Evolutionary conservation across 2,329 filamentous ascomycete species (phyloP).

Genomic region (Aureobasidium subglaciale): DNA sequence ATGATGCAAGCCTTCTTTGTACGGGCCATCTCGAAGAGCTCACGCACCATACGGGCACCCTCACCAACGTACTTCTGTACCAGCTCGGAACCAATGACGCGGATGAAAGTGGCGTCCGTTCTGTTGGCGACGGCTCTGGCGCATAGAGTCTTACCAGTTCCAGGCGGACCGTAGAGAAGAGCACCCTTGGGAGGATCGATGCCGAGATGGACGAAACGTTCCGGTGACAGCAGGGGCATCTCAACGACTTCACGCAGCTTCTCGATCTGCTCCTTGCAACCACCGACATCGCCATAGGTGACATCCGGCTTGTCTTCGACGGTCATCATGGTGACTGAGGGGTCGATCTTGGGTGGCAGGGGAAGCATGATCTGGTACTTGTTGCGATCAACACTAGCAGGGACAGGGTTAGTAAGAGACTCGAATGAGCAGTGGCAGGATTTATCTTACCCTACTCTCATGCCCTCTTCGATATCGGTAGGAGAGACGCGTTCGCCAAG

Average conservation of each 20-base stretch:
- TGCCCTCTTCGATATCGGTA: conserved; percentile 98
- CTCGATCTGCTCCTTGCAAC: conserved; percentile 99
- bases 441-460: conserved; percentile 74
- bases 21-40: conserved; percentile 98
- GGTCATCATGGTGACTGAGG: conserved; percentile 99
- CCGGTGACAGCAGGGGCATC: conserved; percentile 92
- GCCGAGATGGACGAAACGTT: conserved; percentile 96
- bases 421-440: not conserved
- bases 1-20: conserved; percentile 99
- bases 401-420: not conserved
- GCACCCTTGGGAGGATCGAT: conserved; percentile 98
- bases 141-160: conserved; percentile 98
- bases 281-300: conserved; percentile 96
- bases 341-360: conserved; percentile 95
- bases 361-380: conserved; percentile 99
- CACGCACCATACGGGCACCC: conserved; percentile 94
- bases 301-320: conserved; percentile 99
- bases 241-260: conserved; percentile 98
- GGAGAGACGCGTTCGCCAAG: conserved; percentile 93
- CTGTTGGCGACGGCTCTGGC: conserved; percentile 94
- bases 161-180: conserved; percentile 89
- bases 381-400: conserved; percentile 74
- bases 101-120: conserved; percentile 97
- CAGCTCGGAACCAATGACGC: conserved; percentile 94
- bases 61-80: conserved; percentile 99